Conservation (phyloP, 495 filamentous ascomycete genomes). For the Penicillium waksmanii region DNA sequence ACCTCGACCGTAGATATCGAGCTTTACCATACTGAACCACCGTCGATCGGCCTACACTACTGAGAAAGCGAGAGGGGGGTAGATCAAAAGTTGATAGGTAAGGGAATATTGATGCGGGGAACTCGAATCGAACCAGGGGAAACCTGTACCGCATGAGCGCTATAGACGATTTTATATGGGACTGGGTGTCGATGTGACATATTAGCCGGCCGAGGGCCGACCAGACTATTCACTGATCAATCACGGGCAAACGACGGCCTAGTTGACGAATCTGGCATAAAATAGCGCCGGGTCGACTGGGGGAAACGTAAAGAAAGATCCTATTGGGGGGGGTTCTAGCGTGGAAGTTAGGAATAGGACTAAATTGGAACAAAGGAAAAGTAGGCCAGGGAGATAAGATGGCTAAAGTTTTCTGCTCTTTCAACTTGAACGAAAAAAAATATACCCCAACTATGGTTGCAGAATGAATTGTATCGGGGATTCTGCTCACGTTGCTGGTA, state of each 20-base stretch:
- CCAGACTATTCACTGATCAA: slow-evolving; percentile 3
- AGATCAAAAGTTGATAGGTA: not conserved
- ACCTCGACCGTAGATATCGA: slow-evolving; percentile 41
- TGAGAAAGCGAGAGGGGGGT: not conserved
- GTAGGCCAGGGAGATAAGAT: not conserved
- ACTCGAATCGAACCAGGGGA: too few relatives aligned
- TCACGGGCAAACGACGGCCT: not conserved
- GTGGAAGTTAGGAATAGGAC: not conserved
- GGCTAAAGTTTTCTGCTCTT: not conserved
- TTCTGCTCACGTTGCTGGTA: not conserved
- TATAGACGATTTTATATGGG: not conserved
- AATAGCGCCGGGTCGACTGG: slow-evolving; percentile 7
- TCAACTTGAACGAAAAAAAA: too few relatives aligned
- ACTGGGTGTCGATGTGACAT: not conserved
- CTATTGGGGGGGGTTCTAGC: not conserved
- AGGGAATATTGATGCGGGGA: too few relatives aligned
- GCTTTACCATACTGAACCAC: slow-evolving; percentile 25
- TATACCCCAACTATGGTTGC: too few relatives aligned
- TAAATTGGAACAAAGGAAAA: not conserved
- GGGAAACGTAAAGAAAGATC: too few relatives aligned
- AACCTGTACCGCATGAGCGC: too few relatives aligned
- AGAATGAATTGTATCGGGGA: not conserved
- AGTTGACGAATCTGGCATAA: slow-evolving; percentile 7
- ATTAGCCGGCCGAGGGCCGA: not conserved
- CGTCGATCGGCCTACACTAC: not conserved